Percentiles rank a stretch among this genome's conserved stretches.
These are phyloP conservation scores for Trypanosoma congolense DNA, from an alignment of 208 protist genomes.

Conservation along the genomic window DNA sequence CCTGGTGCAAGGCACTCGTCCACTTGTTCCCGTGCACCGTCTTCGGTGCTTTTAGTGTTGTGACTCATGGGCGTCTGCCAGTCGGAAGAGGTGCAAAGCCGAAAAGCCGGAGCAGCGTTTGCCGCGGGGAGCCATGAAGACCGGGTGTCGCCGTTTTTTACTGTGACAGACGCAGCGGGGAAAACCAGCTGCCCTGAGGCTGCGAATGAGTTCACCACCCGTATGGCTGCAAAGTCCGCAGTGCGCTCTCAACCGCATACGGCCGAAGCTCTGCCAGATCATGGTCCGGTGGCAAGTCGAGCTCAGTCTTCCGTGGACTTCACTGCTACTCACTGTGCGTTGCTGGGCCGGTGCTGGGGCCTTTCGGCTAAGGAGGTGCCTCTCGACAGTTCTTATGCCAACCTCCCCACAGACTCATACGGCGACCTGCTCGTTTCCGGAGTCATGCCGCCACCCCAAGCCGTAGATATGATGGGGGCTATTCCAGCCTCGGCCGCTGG, in stretches of 20 bases:
- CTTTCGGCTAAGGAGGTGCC: too few species aligned
- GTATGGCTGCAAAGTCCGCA: constrained; percentile 6
- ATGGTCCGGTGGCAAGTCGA: constrained; percentile 32
- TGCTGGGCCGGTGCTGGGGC: constrained; percentile 79
- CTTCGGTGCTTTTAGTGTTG: neutral
- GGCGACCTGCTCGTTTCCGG: too few species aligned
- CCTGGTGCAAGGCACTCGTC: too few species aligned
- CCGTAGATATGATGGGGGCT: neutral
- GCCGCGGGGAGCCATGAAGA: constrained; percentile 3
- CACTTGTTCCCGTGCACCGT: too few species aligned
- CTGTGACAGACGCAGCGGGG: neutral
- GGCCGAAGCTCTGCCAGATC: too few species aligned
- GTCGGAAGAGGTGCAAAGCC: too few species aligned
- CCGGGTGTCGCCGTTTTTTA: neutral
- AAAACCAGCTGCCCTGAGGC: constrained; percentile 1
- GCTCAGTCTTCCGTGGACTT: constrained; percentile 59
- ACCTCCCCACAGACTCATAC: too few species aligned
- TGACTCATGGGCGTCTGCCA: neutral
- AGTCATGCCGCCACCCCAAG: neutral
- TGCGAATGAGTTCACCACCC: constrained; percentile 8
- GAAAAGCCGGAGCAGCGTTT: too few species aligned
- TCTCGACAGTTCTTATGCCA: too few species aligned
- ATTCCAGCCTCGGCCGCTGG: neutral
- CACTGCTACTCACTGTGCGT: constrained; percentile 52
- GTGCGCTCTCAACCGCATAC: neutral